These are phyloP conservation scores for Gracilariopsis chorda DNA, from an alignment of 23 red algal species.

Conservation along the genomic window DNA sequence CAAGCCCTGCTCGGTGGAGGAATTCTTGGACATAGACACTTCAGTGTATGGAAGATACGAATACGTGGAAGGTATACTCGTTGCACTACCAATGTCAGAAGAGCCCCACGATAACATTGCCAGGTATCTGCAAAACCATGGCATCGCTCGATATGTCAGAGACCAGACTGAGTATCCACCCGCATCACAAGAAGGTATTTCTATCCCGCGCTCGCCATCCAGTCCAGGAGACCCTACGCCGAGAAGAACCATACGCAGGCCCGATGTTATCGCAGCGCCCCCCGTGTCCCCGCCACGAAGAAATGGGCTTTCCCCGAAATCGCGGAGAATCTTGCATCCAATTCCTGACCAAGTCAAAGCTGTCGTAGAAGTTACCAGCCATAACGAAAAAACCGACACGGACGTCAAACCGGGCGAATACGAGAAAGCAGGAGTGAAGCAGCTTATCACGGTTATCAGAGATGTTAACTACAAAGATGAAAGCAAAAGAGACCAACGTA, in stretches of 20 bases:
- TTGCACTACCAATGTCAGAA: not conserved
- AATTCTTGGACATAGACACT: not conserved
- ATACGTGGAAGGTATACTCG: constrained; percentile 10
- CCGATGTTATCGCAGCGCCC: not conserved
- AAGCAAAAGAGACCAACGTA: not conserved
- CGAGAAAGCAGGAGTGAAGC: not conserved
- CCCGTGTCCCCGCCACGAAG: not conserved
- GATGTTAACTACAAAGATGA: not conserved
- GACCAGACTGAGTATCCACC: not conserved
- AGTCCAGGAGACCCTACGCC: not conserved
- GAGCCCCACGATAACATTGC: not conserved
- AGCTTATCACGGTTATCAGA: not conserved
- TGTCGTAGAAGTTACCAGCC: not conserved
- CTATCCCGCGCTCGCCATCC: not conserved
- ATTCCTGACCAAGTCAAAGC: not conserved
- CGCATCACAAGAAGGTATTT: not conserved
- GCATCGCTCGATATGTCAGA: not conserved
- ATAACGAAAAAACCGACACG: not conserved
- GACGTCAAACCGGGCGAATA: not conserved
- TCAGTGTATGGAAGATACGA: not conserved
- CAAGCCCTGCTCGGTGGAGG: not conserved
- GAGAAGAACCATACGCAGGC: not conserved
- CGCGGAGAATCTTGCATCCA: not conserved
- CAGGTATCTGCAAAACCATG: not conserved
- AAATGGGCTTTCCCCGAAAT: not conserved